Base-by-base conservation (phyloP, 23 red algal genomes). In the Gracilaria gracilis region DNA sequence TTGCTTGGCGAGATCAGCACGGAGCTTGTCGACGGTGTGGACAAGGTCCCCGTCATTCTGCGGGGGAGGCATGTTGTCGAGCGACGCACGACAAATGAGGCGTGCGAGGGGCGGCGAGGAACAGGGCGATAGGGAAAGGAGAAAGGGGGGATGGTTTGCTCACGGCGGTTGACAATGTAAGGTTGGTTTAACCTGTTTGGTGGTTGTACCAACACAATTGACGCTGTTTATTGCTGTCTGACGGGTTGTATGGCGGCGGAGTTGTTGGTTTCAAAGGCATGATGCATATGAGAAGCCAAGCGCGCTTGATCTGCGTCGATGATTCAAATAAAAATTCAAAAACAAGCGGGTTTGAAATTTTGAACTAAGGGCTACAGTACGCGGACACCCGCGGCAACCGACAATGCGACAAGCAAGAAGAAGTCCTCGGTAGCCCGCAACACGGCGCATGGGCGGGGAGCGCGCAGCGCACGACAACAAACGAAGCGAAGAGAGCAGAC, bases 261-360 rank as follows among this genome's bases (percentile, higher is more conserved):
- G n/a, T 8, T 51, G 48, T 23, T n/a, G 17, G 57, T 61, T 13
- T 61, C 57, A 61, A 61, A 61, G 9, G 17, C 17, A 61, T n/a
- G 7, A n/a, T 13, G 17, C 17, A 23, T 61, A 61, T 61, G 57
- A 61, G 9, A n/a, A 61, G 8, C 2, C 25, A 32, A 65, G 27
- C 3, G 27, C 23, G 27, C 9, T 33, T 65, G 61, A 65, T 65
- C 61, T 65, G 23, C 25, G 25, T 25, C 3, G 2, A 12, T 12
- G 25, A 65, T 65, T 65, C 61, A 65, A 65, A 65, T 11, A 9
- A 24, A 65, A 28, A 28, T 65, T 65, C 61, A 65, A 65, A 65
- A 65, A 31, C 7, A 2, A 4, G 55, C 20, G 55, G 12, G 19
- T 75, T 75, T 75, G 69, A 75, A 75, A 47, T 37, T 75, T 70